A percentile compares a stretch with the other conserved stretches of the same genome.
These are phyloP conservation scores for Colletotrichum limetticola DNA, from an alignment of 2,329 filamentous ascomycete genomes.

Conservation along the genomic window DNA sequence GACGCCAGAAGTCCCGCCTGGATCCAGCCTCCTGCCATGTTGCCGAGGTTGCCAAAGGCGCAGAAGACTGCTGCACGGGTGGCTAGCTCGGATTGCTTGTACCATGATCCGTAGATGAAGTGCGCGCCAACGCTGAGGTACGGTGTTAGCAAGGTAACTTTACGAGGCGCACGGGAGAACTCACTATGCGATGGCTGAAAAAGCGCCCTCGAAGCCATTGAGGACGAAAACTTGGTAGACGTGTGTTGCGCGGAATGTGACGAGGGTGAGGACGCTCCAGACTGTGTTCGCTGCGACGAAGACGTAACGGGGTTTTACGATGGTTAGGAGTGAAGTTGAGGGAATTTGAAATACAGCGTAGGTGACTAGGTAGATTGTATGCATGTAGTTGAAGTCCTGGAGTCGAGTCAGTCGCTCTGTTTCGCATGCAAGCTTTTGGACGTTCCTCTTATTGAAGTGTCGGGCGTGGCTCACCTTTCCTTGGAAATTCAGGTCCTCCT, in stretches of 20 bases:
- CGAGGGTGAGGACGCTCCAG: conserved; percentile 55
- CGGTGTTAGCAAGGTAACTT: conserved; percentile 39
- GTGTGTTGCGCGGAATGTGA: conserved; percentile 53
- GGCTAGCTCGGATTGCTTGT: conserved; percentile 53
- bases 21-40: conserved; percentile 57
- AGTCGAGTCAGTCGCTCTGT: neutral
- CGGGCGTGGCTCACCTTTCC: conserved; percentile 40
- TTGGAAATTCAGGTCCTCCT: conserved; percentile 48
- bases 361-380: conserved; percentile 47
- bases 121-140: conserved; percentile 47
- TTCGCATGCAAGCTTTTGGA: too few species aligned
- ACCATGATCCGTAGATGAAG: conserved; percentile 57
- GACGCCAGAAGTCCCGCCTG: conserved; percentile 52
- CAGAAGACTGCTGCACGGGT: conserved; percentile 54
- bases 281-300: conserved; percentile 50
- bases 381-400: conserved; percentile 51
- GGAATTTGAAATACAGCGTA: conserved; percentile 58
- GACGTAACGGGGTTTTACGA: conserved; percentile 28
- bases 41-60: conserved; percentile 53
- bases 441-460: neutral
- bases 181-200: conserved; percentile 55
- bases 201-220: conserved; percentile 55
- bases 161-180: conserved; percentile 9
- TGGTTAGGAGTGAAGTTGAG: conserved; percentile 47
- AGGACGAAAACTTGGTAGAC: conserved; percentile 56